These are phyloP conservation scores for Microascus cirrosus DNA, from an alignment of 2,329 filamentous ascomycete genomes.

Conservation along the genomic window DNA sequence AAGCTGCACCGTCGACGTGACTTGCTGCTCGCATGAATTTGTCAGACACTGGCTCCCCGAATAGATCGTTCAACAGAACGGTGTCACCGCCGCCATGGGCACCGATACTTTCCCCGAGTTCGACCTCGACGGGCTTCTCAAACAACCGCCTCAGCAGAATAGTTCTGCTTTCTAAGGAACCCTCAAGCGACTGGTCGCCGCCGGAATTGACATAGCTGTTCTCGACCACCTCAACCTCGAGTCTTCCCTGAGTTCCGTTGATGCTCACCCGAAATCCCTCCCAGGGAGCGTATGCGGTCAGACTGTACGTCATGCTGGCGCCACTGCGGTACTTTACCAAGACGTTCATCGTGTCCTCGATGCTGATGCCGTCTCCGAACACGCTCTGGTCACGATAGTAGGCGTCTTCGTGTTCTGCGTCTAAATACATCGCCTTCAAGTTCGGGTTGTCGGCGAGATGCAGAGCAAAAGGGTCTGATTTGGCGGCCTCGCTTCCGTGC, in stretches of 20 bases:
- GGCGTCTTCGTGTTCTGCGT: slow-evolving; percentile 51
- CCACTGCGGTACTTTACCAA: slow-evolving; percentile 45
- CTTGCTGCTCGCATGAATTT: slow-evolving; percentile 42
- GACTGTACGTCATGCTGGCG: slow-evolving; percentile 46
- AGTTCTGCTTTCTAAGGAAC: slow-evolving; percentile 35
- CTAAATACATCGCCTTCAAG: slow-evolving; percentile 47
- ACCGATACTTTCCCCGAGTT: slow-evolving; percentile 37
- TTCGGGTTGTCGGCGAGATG: slow-evolving; percentile 39
- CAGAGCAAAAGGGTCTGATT: slow-evolving; percentile 46
- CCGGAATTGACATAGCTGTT: slow-evolving; percentile 51
- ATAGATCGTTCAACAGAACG: slow-evolving; percentile 44
- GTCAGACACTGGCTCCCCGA: slow-evolving; percentile 40
- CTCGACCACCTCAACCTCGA: slow-evolving; percentile 53
- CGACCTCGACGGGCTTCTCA: slow-evolving; percentile 42
- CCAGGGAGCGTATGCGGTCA: slow-evolving; percentile 52
- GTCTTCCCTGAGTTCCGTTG: slow-evolving; percentile 44
- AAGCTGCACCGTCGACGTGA: slow-evolving; percentile 46
- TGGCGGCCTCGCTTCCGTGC: slow-evolving; percentile 36
- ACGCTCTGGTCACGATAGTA: slow-evolving; percentile 53
- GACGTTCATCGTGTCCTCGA: slow-evolving; percentile 53
- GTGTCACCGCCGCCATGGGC: slow-evolving; percentile 51
- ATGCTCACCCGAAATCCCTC: slow-evolving; percentile 47
- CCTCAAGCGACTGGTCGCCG: slow-evolving; percentile 43
- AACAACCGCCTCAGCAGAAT: slow-evolving; percentile 42
- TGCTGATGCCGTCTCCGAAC: slow-evolving; percentile 51